Evolutionary conservation across 2,329 filamentous ascomycete species (phyloP), one percentile per base, ranked within the genome.

Genomic region (Diaporthe longicolla): DNA sequence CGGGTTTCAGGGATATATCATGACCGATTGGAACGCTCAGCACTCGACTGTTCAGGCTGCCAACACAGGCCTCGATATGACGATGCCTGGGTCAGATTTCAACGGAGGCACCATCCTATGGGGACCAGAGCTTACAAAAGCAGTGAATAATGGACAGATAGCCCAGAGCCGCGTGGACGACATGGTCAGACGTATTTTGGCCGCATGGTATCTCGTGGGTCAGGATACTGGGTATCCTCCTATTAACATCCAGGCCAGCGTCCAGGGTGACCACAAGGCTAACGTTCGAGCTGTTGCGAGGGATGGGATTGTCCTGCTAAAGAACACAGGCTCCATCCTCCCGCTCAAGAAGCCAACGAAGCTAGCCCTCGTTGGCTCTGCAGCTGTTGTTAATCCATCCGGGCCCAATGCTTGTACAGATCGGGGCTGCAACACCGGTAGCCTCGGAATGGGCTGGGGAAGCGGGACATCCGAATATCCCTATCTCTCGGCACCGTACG

Each of bases 21-120:
- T 88, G 82, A 86, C 81, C 70, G 94, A 97, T 82, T 97, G 94
- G 94, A 86, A 88, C 77, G 94, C 93, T 3, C 93, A 95, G 79
- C 93, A 95, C 82, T 90, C 90, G 32, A 94, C 93, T 74, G 89
- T 91, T 11, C 87, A 87, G 13, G 87, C 88, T 69, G 91, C 93
- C 32, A 86, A 93, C 76, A 89, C 90, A 32, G 94, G 94, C 37
- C 81, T 96, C 76, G 94, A 96, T 81, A 94, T 95, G 93, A 91
- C 91, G 2, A 96, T 96, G 93, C 93, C 93, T 0, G 94, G 94
- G 73, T 90, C 85, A 70, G 85, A 89, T 78, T 90, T 82, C 79
- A 89, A 89, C 80, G 85, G 87, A 59, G 83, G 83, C 43, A 87
- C 84, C 55, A 81, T 90, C 4, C 84, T 88, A 50, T 92, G 90